A percentile compares a stretch with the other conserved stretches of the same genome.
These are phyloP conservation scores for Solanum verrucosum DNA, from an alignment of 257 asterid species.

Conservation along the genomic window DNA sequence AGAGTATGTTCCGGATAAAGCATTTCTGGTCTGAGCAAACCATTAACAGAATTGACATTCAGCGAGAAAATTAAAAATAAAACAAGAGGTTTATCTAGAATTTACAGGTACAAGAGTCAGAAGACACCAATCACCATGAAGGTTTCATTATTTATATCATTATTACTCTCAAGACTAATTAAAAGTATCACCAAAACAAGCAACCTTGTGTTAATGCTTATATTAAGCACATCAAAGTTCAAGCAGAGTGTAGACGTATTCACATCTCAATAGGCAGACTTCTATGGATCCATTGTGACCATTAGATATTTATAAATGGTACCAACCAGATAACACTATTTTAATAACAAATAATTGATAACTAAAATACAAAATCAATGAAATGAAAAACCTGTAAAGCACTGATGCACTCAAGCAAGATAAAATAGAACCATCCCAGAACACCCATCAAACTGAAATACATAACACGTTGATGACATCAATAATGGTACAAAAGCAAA, in stretches of 20 bases:
- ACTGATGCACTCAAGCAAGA: neutral
- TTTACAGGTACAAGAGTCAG: neutral
- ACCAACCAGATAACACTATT: neutral
- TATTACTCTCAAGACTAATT: neutral
- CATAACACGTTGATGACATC: neutral
- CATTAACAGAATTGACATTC: conserved; percentile 8
- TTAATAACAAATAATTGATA: neutral
- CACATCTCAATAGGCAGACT: neutral
- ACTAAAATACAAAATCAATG: neutral
- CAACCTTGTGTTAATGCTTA: neutral
- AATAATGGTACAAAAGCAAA: neutral
- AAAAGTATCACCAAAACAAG: neutral
- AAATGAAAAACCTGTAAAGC: neutral
- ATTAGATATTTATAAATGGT: neutral
- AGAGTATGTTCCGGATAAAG: conserved; percentile 95
- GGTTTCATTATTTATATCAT: neutral
- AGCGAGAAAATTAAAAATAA: conserved; percentile 9
- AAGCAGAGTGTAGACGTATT: neutral
- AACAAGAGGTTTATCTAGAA: neutral
- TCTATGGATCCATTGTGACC: neutral
- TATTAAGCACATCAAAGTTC: neutral
- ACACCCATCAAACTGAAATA: neutral
- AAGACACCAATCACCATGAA: neutral
- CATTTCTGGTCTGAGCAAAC: conserved; percentile 72
- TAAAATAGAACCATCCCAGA: neutral